phyloP scores from a whole-genome alignment of 768 basidiomycete genomes.

The Lyophyllum shimeji region DNA sequence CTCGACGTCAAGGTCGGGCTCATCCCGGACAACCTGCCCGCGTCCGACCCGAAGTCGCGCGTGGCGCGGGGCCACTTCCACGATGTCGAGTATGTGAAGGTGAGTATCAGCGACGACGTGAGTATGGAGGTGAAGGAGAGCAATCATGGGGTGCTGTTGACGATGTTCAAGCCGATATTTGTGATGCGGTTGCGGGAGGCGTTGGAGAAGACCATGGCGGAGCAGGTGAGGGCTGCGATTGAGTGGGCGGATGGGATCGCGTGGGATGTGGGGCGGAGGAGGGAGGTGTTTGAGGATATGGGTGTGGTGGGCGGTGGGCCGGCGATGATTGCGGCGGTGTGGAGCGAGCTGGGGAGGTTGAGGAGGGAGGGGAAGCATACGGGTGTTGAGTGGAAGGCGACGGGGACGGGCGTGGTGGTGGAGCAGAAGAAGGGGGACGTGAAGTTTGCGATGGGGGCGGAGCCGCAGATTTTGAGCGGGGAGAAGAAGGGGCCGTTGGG shows the following conservation, averaged over 20 bases:
- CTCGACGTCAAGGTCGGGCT: constrained; percentile 66
- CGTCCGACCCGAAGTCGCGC: constrained; percentile 40
- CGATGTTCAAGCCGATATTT: constrained; percentile 65
- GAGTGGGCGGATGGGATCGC: constrained; percentile 56
- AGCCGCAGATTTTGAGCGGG: constrained; percentile 70
- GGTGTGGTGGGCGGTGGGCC: constrained; percentile 51
- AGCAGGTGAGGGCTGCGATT: constrained; percentile 50
- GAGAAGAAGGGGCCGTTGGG: constrained; percentile 70
- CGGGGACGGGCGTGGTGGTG: constrained; percentile 63
- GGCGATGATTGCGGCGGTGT: constrained; percentile 53
- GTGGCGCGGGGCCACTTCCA: constrained; percentile 48
- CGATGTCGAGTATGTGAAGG: constrained; percentile 53
- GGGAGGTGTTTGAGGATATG: constrained; percentile 64
- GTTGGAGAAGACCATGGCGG: constrained; percentile 55
- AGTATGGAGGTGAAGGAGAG: constrained; percentile 53
- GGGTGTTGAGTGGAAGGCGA: constrained; percentile 47
- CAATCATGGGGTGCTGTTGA: constrained; percentile 62
- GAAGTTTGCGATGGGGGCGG: constrained; percentile 64
- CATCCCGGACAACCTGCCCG: constrained; percentile 46
- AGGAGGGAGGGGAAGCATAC: constrained; percentile 33
- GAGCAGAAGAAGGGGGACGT: constrained; percentile 36
- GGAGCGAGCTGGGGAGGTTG: constrained; percentile 70
- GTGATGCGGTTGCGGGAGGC: constrained; percentile 56
- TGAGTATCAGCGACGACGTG: constrained; percentile 57
- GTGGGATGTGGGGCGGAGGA: constrained; percentile 57